Evolutionary conservation across 805 yeast species (phyloP).

Genomic region (Saturnispora kantuleensis): DNA sequence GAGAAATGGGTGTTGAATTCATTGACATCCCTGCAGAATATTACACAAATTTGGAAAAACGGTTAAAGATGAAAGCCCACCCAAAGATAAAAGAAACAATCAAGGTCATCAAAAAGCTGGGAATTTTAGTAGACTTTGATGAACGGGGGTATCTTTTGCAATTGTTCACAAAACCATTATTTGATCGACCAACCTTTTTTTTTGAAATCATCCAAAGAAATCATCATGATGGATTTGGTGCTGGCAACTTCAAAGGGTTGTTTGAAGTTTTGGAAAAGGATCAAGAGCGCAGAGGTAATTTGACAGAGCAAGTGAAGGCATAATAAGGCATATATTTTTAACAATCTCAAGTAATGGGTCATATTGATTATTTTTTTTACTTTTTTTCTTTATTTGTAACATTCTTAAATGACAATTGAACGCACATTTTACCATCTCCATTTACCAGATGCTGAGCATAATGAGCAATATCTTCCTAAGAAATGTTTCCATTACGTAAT

Average conservation of each 20-base stretch:
- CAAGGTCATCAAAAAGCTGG: slow-evolving; percentile 36
- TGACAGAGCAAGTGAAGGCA: slow-evolving; percentile 26
- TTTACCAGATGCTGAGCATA: background rate
- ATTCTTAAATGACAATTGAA: too few species aligned
- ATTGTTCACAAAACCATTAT: slow-evolving; percentile 66
- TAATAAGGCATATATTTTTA: too few species aligned
- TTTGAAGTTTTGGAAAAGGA: slow-evolving; percentile 77
- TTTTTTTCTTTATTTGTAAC: too few species aligned
- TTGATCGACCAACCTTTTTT: slow-evolving; percentile 74
- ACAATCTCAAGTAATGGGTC: too few species aligned
- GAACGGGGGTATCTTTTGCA: slow-evolving; percentile 69
- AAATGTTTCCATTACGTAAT: background rate
- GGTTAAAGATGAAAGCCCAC: slow-evolving; percentile 33
- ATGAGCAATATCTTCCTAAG: background rate
- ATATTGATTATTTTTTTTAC: too few species aligned
- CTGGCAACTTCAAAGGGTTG: slow-evolving; percentile 76
- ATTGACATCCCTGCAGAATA: slow-evolving; percentile 50
- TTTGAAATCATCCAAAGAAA: slow-evolving; percentile 72
- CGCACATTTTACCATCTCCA: background rate
- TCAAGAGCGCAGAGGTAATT: slow-evolving; percentile 61
- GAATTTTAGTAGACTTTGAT: slow-evolving; percentile 70
- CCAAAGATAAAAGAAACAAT: slow-evolving; percentile 43
- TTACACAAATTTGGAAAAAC: slow-evolving; percentile 39
- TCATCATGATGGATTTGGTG: slow-evolving; percentile 80
- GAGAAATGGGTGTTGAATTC: slow-evolving; percentile 59